Base-by-base conservation (phyloP, 2,329 filamentous ascomycete species). In the Cercospora janseana region DNA sequence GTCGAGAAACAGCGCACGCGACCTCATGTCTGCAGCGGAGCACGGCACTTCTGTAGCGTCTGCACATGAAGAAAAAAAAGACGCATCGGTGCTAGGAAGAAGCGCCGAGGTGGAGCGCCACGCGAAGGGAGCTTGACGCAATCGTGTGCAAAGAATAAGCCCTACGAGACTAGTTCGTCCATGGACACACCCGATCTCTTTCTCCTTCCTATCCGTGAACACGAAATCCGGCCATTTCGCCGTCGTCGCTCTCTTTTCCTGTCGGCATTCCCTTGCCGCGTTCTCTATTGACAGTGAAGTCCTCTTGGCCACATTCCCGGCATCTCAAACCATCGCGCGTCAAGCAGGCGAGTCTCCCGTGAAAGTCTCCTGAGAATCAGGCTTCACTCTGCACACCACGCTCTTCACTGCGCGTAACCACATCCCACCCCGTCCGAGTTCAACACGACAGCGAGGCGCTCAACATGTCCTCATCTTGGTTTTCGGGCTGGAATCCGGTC, bases 401-500 rank as follows among this genome's bases (percentile, higher is more conserved):
- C n/a, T n/a, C n/a, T n/a, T n/a, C n/a, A n/a, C n/a, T n/a, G n/a
- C n/a, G n/a, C n/a, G n/a, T n/a, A n/a, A n/a, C 35, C 35, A 20
- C 20, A 9, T 40, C 12, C 21, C 21, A 13, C 10, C n/a, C 35
- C 4, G 10, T 13, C 21, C 13, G n/a, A n/a, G n/a, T n/a, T n/a
- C 20, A 8, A 40, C 35, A 13, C 35, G 10, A 10, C 15, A 35
- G 21, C 35, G 35, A 40, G 20, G n/a, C 35, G 26, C 20, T 23
- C 10, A 26, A 35, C 9, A 47, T 47, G 44, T 20, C 43, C 24
- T 37, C 60, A n/a, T 67, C 68, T 18, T 70, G 69, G 60, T 63
- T 76, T 34, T 66, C 68, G 28, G 66, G 63, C 29, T 69, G 87
- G 59, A 88, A 79, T 62, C 86, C 86, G 0, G 73, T 89, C 4